Percentiles rank a stretch among this genome's conserved stretches.
Conservation (phyloP, 768 basidiomycete genomes). For the Podaxis mareebaensis region DNA sequence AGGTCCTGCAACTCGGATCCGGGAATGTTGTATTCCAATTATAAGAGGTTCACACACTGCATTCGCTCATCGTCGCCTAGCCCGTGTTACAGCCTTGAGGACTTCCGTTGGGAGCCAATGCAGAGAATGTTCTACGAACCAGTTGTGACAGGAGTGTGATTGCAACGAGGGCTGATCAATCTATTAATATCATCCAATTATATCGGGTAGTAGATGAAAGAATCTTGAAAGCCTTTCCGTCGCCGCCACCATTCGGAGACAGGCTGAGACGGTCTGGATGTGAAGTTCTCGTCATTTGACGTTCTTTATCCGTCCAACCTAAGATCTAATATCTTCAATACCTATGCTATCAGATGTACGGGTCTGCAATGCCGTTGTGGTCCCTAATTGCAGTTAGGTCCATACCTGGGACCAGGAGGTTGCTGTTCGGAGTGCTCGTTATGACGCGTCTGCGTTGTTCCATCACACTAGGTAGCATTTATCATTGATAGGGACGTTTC, state of each 20-base stretch:
- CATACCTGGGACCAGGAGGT: background rate
- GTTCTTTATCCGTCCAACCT: background rate
- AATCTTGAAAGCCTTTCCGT: background rate
- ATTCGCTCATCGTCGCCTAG: conserved; percentile 2
- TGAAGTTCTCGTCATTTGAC: conserved; percentile 2
- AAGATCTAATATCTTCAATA: background rate
- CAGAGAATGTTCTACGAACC: conserved; percentile 14
- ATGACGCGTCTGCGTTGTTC: background rate
- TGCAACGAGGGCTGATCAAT: conserved; percentile 13
- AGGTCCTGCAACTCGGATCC: background rate
- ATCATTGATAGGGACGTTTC: background rate
- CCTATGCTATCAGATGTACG: background rate
- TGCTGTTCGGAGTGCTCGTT: background rate
- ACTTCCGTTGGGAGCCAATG: conserved; percentile 1
- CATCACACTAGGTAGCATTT: background rate
- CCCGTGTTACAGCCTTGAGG: conserved; percentile 4
- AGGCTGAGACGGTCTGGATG: background rate
- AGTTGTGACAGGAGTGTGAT: conserved; percentile 14
- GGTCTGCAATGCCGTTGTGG: background rate
- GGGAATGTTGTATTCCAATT: conserved; percentile 5
- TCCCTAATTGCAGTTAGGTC: background rate
- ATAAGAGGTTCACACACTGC: background rate
- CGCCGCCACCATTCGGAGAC: conserved; percentile 7
- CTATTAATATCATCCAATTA: conserved; percentile 16
- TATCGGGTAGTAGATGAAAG: background rate